A percentile compares a stretch with the other conserved stretches of the same genome.
Evolutionary conservation across 306 rosid genomes (phyloP).

Genomic region (Cucurbita ficifolia): DNA sequence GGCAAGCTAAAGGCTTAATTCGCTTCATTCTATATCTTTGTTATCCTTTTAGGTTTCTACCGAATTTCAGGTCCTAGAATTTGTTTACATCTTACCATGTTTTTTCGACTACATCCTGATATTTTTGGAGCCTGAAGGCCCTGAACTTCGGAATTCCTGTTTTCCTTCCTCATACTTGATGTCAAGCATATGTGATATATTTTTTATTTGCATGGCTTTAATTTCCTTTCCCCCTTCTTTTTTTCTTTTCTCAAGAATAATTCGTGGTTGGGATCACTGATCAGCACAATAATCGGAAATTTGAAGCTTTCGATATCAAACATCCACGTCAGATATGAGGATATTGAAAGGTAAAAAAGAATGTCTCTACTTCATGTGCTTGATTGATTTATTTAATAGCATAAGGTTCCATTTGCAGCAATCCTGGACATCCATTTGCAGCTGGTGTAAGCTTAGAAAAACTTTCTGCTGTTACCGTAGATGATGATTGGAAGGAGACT

Average conservation of each 20-base stretch:
- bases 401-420: constrained; percentile 46
- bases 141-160: not conserved
- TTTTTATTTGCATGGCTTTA: not conserved
- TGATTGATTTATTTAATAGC: constrained; percentile 8
- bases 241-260: constrained; percentile 36
- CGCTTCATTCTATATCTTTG: no score
- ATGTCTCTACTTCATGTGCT: not conserved
- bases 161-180: not conserved
- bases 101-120: not conserved
- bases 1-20: no score
- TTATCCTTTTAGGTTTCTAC: no score
- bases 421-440: constrained; percentile 88
- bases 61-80: no score
- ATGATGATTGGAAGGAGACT: constrained; percentile 72
- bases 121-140: not conserved
- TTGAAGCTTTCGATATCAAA: constrained; percentile 89
- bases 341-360: constrained; percentile 58
- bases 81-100: no score
- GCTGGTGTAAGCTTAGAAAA: constrained; percentile 84
- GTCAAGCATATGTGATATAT: not conserved
- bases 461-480: constrained; percentile 82
- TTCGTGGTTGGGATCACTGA: constrained; percentile 95
- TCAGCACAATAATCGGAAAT: constrained; percentile 85
- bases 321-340: constrained; percentile 92
- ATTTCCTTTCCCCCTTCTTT: not conserved